Conservation (phyloP, 371 early-diverging fungal genomes). For the Hamiltosporidium magnivora region DNA sequence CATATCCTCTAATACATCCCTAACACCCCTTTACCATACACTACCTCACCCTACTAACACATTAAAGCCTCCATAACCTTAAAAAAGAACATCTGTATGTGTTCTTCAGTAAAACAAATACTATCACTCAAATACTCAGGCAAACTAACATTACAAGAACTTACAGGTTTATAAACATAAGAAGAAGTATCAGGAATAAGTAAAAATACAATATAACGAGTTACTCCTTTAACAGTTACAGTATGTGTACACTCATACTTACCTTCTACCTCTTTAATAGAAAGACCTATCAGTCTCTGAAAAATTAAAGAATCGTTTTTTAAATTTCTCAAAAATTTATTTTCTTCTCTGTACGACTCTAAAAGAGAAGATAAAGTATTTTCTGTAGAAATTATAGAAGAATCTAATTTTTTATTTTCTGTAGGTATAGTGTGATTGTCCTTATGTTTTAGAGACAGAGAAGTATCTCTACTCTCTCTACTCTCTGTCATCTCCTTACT, state of each 20-base stretch:
- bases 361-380: background rate
- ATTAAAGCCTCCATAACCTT: slow-evolving; percentile 33
- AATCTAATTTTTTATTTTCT: too few relatives aligned
- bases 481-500: too few relatives aligned
- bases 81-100: slow-evolving; percentile 43
- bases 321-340: slow-evolving; percentile 23
- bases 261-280: slow-evolving; percentile 20
- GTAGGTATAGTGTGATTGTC: too few relatives aligned
- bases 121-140: slow-evolving; percentile 32
- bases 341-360: slow-evolving; percentile 23
- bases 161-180: slow-evolving; percentile 27
- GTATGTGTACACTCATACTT: slow-evolving; percentile 11
- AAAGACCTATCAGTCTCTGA: slow-evolving; percentile 29
- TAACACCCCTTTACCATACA: too few relatives aligned
- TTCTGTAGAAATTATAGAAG: too few relatives aligned
- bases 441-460: too few relatives aligned
- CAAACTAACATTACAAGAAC: slow-evolving; percentile 21
- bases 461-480: too few relatives aligned
- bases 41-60: background rate
- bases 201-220: slow-evolving; percentile 20
- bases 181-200: slow-evolving; percentile 13
- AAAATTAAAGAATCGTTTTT: slow-evolving; percentile 19
- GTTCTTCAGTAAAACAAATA: slow-evolving; percentile 34
- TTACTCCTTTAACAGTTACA: slow-evolving; percentile 9
- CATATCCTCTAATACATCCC: too few relatives aligned